These are phyloP conservation scores for Clathrospora elynae DNA, from an alignment of 2,329 filamentous ascomycete species.

Conservation along the genomic window DNA sequence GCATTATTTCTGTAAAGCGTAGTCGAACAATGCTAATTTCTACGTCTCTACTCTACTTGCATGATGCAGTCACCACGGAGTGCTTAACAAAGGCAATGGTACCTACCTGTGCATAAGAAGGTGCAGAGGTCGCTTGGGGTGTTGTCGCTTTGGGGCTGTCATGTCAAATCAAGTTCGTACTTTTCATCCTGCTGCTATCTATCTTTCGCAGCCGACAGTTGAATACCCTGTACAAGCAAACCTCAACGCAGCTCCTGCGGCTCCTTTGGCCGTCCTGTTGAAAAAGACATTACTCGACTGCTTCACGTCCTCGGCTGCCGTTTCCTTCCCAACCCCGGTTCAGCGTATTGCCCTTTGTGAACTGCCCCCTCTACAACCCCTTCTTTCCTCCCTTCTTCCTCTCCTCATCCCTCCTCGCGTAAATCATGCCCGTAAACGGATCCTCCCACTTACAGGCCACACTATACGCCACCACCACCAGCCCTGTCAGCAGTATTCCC, in stretches of 20 bases:
- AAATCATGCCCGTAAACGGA: conserved; percentile 92
- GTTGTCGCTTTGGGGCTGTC: conserved; percentile 25
- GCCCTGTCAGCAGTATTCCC: conserved; percentile 73
- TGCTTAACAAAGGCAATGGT: too few species aligned
- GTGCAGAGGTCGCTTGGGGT: conserved; percentile 13
- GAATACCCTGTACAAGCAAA: conserved; percentile 12
- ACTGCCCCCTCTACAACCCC: conserved; percentile 17
- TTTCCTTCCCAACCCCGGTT: background rate
- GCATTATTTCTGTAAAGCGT: background rate
- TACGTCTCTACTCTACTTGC: too few species aligned
- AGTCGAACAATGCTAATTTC: too few species aligned
- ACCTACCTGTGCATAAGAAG: conserved; percentile 3
- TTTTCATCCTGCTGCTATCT: conserved; percentile 16
- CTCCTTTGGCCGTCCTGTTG: conserved; percentile 13
- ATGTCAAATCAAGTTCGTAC: conserved; percentile 16
- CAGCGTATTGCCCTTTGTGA: background rate
- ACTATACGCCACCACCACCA: conserved; percentile 79
- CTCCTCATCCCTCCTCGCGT: conserved; percentile 76
- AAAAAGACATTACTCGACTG: conserved; percentile 14
- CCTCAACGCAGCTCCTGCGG: conserved; percentile 2
- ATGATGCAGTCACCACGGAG: too few species aligned
- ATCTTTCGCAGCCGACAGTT: conserved; percentile 13
- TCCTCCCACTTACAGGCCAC: conserved; percentile 87
- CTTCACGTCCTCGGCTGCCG: conserved; percentile 1
- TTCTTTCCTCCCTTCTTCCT: conserved; percentile 50